phyloP scores from a whole-genome alignment of 441 rosid genomes.

The Euphorbia schlechtendalii region DNA sequence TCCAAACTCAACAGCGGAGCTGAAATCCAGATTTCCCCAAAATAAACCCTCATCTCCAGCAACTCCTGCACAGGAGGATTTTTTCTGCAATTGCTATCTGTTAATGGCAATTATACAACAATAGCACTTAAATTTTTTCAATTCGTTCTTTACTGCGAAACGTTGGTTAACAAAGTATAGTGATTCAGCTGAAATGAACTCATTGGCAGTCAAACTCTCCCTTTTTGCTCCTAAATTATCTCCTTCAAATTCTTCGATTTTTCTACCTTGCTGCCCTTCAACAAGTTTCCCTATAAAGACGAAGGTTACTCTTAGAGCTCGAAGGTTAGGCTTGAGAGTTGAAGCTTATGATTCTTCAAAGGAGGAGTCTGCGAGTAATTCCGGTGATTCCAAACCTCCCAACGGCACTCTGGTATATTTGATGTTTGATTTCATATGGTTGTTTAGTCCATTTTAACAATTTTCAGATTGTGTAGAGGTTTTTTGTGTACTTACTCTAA shows the following conservation, averaged over 20 bases:
- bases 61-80: slow-evolving; percentile 1
- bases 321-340: slow-evolving; percentile 34
- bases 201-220: slow-evolving; percentile 36
- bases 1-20: slow-evolving; percentile 3
- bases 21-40: background rate
- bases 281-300: slow-evolving; percentile 33
- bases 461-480: background rate
- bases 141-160: background rate
- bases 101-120: slow-evolving; percentile 14
- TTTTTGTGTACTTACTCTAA: background rate
- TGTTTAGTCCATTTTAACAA: background rate
- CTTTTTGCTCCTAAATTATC: slow-evolving; percentile 27
- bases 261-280: slow-evolving; percentile 25
- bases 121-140: background rate
- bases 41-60: slow-evolving; percentile 27
- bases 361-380: slow-evolving; percentile 28
- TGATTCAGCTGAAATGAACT: slow-evolving; percentile 33
- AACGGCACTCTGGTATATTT: slow-evolving; percentile 54
- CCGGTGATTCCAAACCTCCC: slow-evolving; percentile 56
- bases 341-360: slow-evolving; percentile 63
- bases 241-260: slow-evolving; percentile 20
- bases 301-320: slow-evolving; percentile 9
- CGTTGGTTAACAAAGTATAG: background rate
- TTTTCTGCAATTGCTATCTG: background rate
- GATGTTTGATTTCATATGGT: background rate